These are phyloP conservation scores for Termitomyces sp. DNA, from an alignment of 768 basidiomycete genomes.

Conservation along the genomic window DNA sequence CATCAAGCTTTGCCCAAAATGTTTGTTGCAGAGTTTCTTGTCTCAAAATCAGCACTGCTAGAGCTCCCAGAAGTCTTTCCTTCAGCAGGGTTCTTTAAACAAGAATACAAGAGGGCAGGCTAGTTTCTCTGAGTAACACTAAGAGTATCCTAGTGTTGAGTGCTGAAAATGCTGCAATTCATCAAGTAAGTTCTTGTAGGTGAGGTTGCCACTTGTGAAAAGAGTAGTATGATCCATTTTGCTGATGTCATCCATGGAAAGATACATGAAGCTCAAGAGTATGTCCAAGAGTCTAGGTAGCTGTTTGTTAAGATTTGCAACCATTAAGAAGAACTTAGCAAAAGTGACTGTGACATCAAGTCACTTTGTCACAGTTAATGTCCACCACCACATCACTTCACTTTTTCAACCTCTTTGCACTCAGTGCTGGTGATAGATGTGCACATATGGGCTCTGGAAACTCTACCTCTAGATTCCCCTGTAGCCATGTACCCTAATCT, in stretches of 20 bases:
- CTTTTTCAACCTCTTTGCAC: too few relatives aligned
- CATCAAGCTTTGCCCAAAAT: not conserved
- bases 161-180: not conserved
- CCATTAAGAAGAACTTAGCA: not conserved
- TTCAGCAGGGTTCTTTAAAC: not conserved
- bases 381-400: too few relatives aligned
- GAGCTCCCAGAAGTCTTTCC: not conserved
- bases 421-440: too few relatives aligned
- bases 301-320: not conserved
- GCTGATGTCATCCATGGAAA: not conserved
- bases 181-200: not conserved
- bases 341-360: not conserved
- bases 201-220: not conserved
- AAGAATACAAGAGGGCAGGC: not conserved
- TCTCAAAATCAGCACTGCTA: not conserved
- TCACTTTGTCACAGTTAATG: not conserved
- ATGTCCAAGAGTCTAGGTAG: not conserved
- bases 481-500: not conserved
- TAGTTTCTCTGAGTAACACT: not conserved
- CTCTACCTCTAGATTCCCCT: not conserved
- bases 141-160: not conserved
- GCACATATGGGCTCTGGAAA: not conserved
- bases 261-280: not conserved
- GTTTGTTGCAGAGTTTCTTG: not conserved
- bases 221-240: not conserved